Evolutionary conservation across 441 rosid genomes (phyloP), one percentile per base, ranked within the genome.

Genomic region (Mallotus japonicus): DNA sequence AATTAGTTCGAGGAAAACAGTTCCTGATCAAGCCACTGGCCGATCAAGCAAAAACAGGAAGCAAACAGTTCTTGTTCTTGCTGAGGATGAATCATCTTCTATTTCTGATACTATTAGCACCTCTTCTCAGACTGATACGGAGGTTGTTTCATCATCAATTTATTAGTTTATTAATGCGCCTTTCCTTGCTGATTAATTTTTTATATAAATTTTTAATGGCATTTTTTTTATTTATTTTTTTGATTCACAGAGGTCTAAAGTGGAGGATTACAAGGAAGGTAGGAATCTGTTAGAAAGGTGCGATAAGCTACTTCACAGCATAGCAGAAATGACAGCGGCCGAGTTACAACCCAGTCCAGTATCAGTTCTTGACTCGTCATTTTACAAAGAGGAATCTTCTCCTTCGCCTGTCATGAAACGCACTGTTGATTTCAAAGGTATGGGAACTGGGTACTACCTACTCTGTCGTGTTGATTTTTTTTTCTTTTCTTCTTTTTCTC

Each of bases 321-420:
- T 92, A 40, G 97, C 98, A 1, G 97, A 91, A 84, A 90, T 91
- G 84, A 85, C 92, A 6, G 75, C 88, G 11, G 70, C 65, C 17
- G 83, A 89, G 80, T 80, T 87, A 78, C 99, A 92, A 77, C 98
- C 98, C 70, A 92, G 98, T 82, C 99, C 99, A 0, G 95, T 92
- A 7, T 95, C 99, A 2, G 99, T 95, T 70, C 93, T 95, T 16
- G 97, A 95, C 75, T 79, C 91, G 24, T 90, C 94, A 15, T 82
- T 90, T 60, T 95, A 88, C 93, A 86, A 83, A 78, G 97, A 92
- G 65, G 95, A 91, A 64, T 86, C 86, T 63, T 89, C 90, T 62
- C 98, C 95, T 5, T 89, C 97, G 8, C 94, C 94, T 0, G 79
- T 95, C 44, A 85, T 84, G 95, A 92, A 91, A 84, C 93, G 96